A percentile compares a stretch with the other conserved stretches of the same genome.
phyloP scores from a whole-genome alignment of 1,284 basidiomycete species.

The Microbotryomycetes sp. region DNA sequence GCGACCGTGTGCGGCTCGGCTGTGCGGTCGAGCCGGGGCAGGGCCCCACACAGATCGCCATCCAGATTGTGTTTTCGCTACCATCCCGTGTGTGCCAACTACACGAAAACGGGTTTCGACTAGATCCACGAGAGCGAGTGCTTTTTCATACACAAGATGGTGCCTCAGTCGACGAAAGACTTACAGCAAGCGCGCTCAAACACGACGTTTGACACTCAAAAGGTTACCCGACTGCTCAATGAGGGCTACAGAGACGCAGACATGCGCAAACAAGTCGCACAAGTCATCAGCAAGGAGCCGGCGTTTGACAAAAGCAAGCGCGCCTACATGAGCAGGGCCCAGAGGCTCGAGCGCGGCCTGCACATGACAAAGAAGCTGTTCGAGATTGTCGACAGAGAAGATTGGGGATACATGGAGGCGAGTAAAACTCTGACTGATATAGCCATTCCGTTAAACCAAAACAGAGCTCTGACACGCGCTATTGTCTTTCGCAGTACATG shows the following conservation, averaged over 20 bases:
- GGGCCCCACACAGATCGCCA: too few species aligned
- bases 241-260: conserved; percentile 3
- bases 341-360: conserved; percentile 49
- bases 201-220: conserved; percentile 9
- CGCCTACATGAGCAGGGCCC: conserved; percentile 50
- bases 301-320: conserved; percentile 57
- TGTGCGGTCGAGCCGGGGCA: too few species aligned
- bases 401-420: conserved; percentile 51
- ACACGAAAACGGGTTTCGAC: too few species aligned
- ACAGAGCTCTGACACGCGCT: background rate
- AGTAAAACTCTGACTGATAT: too few species aligned
- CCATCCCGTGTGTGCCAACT: too few species aligned
- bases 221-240: conserved; percentile 11
- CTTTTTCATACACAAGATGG: too few species aligned
- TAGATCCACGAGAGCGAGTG: too few species aligned
- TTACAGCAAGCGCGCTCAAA: conserved; percentile 7
- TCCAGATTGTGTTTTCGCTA: too few species aligned
- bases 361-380: conserved; percentile 52
- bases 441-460: conserved; percentile 44
- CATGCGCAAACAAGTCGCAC: conserved; percentile 44
- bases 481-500: conserved; percentile 1
- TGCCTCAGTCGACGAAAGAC: conserved; percentile 16
- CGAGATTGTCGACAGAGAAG: conserved; percentile 51
- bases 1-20: too few species aligned
- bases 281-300: conserved; percentile 52